Percentiles rank a stretch among this genome's conserved stretches.
Conservation (phyloP, 768 basidiomycete species). For the Amyloporia xantha region DNA sequence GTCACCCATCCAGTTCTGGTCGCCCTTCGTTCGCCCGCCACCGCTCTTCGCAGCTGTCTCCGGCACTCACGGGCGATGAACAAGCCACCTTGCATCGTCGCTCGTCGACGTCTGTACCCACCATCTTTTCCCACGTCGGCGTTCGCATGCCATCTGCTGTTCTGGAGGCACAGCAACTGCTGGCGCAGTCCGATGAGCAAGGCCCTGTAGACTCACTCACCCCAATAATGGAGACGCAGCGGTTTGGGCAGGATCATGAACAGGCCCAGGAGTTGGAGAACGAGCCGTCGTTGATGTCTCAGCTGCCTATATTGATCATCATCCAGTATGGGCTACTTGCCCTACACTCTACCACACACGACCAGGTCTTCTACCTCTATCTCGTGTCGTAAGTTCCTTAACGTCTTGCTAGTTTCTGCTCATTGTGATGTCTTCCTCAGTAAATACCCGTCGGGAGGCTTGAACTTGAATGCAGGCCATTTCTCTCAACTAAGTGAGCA, state of each 20-base stretch:
- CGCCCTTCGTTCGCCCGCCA: slow-evolving; percentile 22
- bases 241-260: slow-evolving; percentile 23
- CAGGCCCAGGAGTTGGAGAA: slow-evolving; percentile 42
- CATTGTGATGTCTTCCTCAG: slow-evolving; percentile 30
- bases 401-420: slow-evolving; percentile 9
- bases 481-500: slow-evolving; percentile 83
- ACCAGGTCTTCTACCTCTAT: slow-evolving; percentile 89
- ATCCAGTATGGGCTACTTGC: slow-evolving; percentile 87
- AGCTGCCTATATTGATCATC: slow-evolving; percentile 80
- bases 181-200: slow-evolving; percentile 37
- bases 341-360: slow-evolving; percentile 82
- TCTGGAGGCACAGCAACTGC: slow-evolving; percentile 60
- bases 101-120: slow-evolving; percentile 52
- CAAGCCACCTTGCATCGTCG: slow-evolving; percentile 36
- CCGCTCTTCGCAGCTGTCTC: slow-evolving; percentile 9
- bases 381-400: slow-evolving; percentile 66
- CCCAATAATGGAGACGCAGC: slow-evolving; percentile 45
- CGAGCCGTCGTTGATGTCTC: slow-evolving; percentile 58
- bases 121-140: slow-evolving; percentile 81
- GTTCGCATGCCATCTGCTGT: slow-evolving; percentile 74
- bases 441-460: slow-evolving; percentile 77
- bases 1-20: slow-evolving; percentile 28
- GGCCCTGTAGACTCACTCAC: slow-evolving; percentile 34
- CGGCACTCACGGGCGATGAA: slow-evolving; percentile 13
- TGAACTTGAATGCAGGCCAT: slow-evolving; percentile 85